Evolutionary conservation across 2,329 filamentous ascomycete species (phyloP).

Genomic region (Sporothrix luriei): DNA sequence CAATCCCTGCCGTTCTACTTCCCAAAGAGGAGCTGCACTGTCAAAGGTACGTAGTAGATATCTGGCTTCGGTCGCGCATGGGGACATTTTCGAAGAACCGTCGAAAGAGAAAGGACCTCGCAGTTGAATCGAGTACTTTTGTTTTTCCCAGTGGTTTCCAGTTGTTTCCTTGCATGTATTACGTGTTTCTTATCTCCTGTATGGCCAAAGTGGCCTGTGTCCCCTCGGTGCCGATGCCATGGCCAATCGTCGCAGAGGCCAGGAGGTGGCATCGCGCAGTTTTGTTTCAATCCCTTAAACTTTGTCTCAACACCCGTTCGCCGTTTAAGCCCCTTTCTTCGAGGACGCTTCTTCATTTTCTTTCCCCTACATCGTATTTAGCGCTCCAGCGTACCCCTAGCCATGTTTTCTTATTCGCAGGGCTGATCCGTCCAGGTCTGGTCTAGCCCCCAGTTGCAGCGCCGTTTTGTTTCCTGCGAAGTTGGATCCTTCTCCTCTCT

Average conservation of each 20-base stretch:
- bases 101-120: neutral
- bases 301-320: neutral
- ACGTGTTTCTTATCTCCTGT: neutral
- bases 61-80: constrained; percentile 1
- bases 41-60: neutral
- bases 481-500: neutral
- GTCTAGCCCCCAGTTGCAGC: constrained; percentile 5
- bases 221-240: neutral
- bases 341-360: neutral
- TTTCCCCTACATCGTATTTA: too few species aligned
- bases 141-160: neutral
- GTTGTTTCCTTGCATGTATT: neutral
- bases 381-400: too few species aligned
- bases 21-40: neutral
- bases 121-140: neutral
- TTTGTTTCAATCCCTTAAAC: neutral
- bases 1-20: constrained; percentile 1
- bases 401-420: neutral
- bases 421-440: constrained; percentile 1
- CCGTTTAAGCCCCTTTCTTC: neutral
- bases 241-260: neutral
- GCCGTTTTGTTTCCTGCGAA: neutral
- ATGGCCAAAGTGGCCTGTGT: constrained; percentile 10
- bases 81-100: neutral
- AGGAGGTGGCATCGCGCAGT: constrained; percentile 21